Base-by-base conservation (phyloP, 108 stramenopile species). In the Aureococcus anophagefferens region DNA sequence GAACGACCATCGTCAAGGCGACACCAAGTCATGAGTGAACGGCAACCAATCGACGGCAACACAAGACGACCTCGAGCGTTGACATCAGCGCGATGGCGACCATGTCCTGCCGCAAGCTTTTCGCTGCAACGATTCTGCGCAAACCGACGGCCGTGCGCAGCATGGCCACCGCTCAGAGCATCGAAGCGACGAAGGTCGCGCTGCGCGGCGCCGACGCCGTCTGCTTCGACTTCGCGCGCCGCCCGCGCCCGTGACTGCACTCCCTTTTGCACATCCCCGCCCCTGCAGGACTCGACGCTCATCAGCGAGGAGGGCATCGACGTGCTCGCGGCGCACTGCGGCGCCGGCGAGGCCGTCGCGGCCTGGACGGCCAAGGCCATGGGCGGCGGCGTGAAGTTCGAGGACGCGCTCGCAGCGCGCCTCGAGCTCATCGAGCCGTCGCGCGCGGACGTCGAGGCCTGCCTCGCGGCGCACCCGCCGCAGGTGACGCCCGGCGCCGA, bases 251-350 rank as follows among this genome's bases (percentile, higher is more conserved):
- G 37, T 40, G 37, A 11, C 7, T 40, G 4, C 91, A 98, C 76
- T 96, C n/a, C n/a, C n/a, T n/a, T n/a, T n/a, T n/a, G n/a, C n/a
- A n/a, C n/a, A n/a, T n/a, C n/a, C n/a, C n/a, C n/a, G n/a, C n/a
- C n/a, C n/a, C n/a, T n/a, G n/a, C n/a, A 98, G 4, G 98, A 99
- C 79, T 90, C 89, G 71, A 99, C 98, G 25, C 95, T 99, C 5
- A 89, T 95, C 73, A 74, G 75, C 15, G 96, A 96, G 71, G 96
- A 99, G 77, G 98, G 98, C 29, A 96, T 99, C 76, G 96, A 99
- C 77, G 94, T 95, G 30, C 83, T 99, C n/a, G 98, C 98, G 36
- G 96, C 83, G 14, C 91, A 85, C 68, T 80, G 93, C 33, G 96
- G 96, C 18, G 90, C 88, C 62, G 96, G 94, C 36, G 84, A 93